A percentile compares a stretch with the other conserved stretches of the same genome.
Evolutionary conservation across 805 yeast species (phyloP).

Genomic region (Monosporozyma servazzii): DNA sequence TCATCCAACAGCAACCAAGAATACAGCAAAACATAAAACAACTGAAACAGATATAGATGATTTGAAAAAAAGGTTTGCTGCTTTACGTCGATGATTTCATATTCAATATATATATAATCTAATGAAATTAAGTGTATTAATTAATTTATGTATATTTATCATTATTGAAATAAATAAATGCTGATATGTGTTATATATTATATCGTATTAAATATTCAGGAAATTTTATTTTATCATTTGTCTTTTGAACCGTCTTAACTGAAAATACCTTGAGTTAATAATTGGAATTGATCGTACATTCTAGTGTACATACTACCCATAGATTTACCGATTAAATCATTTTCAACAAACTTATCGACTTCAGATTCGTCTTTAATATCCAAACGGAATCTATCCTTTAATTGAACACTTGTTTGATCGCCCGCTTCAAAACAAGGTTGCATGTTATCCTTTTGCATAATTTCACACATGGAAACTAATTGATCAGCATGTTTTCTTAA

Average conservation of each 20-base stretch:
- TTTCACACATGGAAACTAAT: slow-evolving; percentile 72
- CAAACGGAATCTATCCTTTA: slow-evolving; percentile 74
- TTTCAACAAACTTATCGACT: slow-evolving; percentile 70
- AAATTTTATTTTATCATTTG: background rate
- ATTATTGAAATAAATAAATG: background rate
- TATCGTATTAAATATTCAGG: background rate
- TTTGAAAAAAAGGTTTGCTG: slow-evolving; percentile 65
- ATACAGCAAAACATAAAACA: slow-evolving; percentile 10
- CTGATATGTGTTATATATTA: background rate
- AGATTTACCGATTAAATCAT: slow-evolving; percentile 65
- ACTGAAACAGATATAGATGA: slow-evolving; percentile 11
- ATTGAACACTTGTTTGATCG: slow-evolving; percentile 65
- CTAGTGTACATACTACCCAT: slow-evolving; percentile 83
- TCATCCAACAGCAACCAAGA: slow-evolving; percentile 8
- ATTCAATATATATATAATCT: background rate
- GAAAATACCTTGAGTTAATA: slow-evolving; percentile 91
- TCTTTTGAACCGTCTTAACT: slow-evolving; percentile 30
- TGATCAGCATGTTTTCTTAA: slow-evolving; percentile 67
- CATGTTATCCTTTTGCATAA: slow-evolving; percentile 86
- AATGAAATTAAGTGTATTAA: background rate
- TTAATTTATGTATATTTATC: background rate
- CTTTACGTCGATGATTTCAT: slow-evolving; percentile 40
- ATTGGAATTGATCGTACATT: slow-evolving; percentile 88
- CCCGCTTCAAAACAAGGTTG: slow-evolving; percentile 91
- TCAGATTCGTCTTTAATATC: slow-evolving; percentile 51